A percentile compares a stretch with the other conserved stretches of the same genome.
phyloP scores from a whole-genome alignment of 2,329 filamentous ascomycete genomes.

The Pseudocercospora cruenta region DNA sequence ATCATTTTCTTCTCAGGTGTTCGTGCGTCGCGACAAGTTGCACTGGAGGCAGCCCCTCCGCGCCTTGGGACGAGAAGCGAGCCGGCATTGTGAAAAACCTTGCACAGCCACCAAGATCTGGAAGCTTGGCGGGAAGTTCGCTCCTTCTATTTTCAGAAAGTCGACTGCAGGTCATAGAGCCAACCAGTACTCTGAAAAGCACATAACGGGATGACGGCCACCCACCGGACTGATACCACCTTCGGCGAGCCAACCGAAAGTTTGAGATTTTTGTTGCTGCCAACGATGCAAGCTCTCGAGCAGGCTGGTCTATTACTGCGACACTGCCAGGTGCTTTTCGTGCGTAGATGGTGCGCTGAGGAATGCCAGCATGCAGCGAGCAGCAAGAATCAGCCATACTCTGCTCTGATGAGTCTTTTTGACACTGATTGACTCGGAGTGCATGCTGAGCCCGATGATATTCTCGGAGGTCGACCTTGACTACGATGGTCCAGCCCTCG shows the following conservation, averaged over 20 bases:
- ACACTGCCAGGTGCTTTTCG: too few species aligned
- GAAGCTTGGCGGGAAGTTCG: conserved; percentile 3
- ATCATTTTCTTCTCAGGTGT: neutral
- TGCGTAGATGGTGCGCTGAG: too few species aligned
- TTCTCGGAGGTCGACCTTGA: too few species aligned
- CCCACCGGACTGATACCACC: neutral
- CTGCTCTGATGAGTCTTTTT: too few species aligned
- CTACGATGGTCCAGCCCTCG: too few species aligned
- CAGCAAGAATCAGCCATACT: too few species aligned
- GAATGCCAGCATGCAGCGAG: too few species aligned
- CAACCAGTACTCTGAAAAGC: neutral
- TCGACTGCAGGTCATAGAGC: neutral
- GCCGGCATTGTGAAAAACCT: neutral
- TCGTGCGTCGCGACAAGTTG: conserved; percentile 1
- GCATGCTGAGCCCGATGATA: too few species aligned
- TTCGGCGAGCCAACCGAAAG: conserved; percentile 1
- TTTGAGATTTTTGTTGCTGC: neutral
- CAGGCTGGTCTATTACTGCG: too few species aligned
- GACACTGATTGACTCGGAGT: too few species aligned
- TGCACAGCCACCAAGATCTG: conserved; percentile 8
- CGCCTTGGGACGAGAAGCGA: neutral
- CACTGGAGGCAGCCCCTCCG: neutral
- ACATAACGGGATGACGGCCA: neutral
- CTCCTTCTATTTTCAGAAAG: conserved; percentile 7
- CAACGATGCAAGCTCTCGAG: too few species aligned